These are phyloP conservation scores for Prunus mume DNA, from an alignment of 306 rosid species.

Conservation along the genomic window DNA sequence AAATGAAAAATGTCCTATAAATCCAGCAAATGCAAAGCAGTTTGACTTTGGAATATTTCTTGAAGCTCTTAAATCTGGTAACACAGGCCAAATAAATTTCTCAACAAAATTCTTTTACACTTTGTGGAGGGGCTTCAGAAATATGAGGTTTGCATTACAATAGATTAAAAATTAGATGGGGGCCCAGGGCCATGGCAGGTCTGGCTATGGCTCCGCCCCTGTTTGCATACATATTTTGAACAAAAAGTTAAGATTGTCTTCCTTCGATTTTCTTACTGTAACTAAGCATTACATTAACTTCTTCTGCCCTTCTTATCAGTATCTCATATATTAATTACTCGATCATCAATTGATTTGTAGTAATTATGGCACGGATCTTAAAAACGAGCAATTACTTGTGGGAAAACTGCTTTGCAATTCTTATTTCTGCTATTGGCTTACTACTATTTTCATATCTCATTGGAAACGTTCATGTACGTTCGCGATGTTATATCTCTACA, in stretches of 20 bases:
- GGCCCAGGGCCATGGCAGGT: no score
- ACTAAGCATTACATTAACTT: no score
- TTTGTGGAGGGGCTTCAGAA: slow-evolving; percentile 42
- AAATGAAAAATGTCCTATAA: not conserved
- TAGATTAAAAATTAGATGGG: no score
- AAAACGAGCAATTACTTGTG: slow-evolving; percentile 9
- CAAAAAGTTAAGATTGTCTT: no score
- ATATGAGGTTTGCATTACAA: slow-evolving; percentile 34
- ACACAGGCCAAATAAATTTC: not conserved
- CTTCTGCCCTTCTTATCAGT: no score
- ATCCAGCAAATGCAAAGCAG: not conserved
- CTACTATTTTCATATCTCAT: slow-evolving; percentile 4
- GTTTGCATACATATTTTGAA: no score
- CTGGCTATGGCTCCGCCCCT: no score
- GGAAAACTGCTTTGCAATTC: slow-evolving; percentile 16
- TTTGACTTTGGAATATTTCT: slow-evolving; percentile 27
- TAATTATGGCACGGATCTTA: slow-evolving; percentile 4
- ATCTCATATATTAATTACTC: not conserved
- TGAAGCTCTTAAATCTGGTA: not conserved
- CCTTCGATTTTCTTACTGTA: no score
- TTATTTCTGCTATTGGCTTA: slow-evolving; percentile 1
- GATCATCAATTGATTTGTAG: not conserved
- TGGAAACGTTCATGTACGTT: slow-evolving; percentile 13
- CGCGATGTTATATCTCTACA: no score
- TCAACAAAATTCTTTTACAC: slow-evolving; percentile 20